Evolutionary conservation across 345 rosid genomes (phyloP).

Genomic region (Eutrema heterophyllum): DNA sequence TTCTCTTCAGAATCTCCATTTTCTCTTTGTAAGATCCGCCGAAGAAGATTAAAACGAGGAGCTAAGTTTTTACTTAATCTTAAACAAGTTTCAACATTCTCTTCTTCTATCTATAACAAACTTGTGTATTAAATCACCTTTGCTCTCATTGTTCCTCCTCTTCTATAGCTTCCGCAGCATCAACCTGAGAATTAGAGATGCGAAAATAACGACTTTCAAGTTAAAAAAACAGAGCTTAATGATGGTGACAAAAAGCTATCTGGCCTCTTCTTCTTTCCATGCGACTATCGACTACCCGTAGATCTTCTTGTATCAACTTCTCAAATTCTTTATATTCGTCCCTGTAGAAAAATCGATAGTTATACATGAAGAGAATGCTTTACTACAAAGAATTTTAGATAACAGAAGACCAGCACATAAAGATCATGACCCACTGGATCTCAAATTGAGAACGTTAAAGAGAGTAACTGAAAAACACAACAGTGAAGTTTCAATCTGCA

Average conservation of each 20-base stretch:
- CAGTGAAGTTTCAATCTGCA: neutral
- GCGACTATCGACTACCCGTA: conserved; percentile 81
- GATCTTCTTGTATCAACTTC: conserved; percentile 85
- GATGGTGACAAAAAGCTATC: neutral
- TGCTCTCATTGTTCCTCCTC: conserved; percentile 78
- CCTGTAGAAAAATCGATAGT: conserved; percentile 30
- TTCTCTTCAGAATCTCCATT: conserved; percentile 62
- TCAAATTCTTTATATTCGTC: conserved; percentile 96
- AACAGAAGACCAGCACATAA: neutral
- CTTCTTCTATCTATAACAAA: conserved; percentile 1
- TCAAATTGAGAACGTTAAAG: neutral
- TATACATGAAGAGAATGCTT: neutral
- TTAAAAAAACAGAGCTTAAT: neutral
- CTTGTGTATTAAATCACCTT: conserved; percentile 40
- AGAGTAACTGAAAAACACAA: neutral
- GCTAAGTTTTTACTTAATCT: neutral
- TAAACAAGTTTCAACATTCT: neutral
- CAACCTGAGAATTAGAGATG: conserved; percentile 57
- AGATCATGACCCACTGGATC: neutral
- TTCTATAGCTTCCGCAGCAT: conserved; percentile 94
- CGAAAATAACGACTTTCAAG: too few relatives aligned
- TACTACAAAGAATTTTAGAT: neutral
- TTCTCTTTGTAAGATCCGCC: conserved; percentile 55
- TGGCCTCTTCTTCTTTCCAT: conserved; percentile 97
- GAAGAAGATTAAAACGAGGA: neutral